Conservation (phyloP, 306 rosid species). For the Heteromeles arbutifolia region DNA sequence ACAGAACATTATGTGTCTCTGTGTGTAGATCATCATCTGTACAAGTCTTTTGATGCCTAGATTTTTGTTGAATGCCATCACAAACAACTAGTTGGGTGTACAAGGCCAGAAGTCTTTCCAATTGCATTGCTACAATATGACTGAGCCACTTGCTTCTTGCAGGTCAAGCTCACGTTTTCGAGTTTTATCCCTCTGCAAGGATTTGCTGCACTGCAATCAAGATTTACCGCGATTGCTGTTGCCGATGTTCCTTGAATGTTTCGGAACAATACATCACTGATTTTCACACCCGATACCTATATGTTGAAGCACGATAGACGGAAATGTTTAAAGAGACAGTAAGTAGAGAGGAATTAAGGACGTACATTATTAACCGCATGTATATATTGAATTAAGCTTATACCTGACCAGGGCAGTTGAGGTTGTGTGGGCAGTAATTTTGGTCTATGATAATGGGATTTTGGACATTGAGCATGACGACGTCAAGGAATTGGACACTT, state of each 20-base stretch:
- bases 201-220: slow-evolving; percentile 8
- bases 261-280: not conserved
- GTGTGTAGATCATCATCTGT: not conserved
- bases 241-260: slow-evolving; percentile 3
- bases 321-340: not conserved
- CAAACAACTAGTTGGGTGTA: slow-evolving; percentile 3
- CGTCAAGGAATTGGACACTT: not conserved
- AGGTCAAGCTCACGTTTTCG: not conserved
- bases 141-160: not conserved
- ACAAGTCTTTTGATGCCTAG: not conserved
- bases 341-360: too few species aligned
- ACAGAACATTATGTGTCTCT: not conserved
- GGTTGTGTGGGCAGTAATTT: slow-evolving; percentile 2
- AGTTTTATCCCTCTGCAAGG: slow-evolving; percentile 3
- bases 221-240: not conserved
- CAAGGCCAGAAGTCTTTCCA: slow-evolving; percentile 1
- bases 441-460: not conserved
- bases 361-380: too few species aligned
- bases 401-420: slow-evolving; percentile 1
- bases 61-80: not conserved
- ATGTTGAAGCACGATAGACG: not conserved
- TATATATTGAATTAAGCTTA: too few species aligned
- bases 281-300: not conserved
- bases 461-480: not conserved
- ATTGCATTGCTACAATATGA: slow-evolving; percentile 4